Base-by-base conservation (phyloP, 2,329 filamentous ascomycete species). In the Chrysoporthe puriensis region DNA sequence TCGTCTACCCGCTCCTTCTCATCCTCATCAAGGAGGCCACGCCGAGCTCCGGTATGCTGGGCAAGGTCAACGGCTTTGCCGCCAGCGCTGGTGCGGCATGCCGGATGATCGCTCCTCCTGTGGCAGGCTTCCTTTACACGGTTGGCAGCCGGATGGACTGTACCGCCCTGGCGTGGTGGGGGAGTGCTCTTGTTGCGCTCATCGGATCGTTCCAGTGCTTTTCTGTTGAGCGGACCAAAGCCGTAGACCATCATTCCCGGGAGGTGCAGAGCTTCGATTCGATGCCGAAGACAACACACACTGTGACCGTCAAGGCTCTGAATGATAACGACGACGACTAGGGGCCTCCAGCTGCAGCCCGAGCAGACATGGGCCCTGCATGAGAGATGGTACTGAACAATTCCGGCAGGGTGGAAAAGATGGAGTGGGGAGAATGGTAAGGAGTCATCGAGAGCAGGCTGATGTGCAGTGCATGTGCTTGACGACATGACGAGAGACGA, bases 21-120 rank as follows among this genome's bases (percentile, higher is more conserved):
- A 91, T 91, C 72, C 80, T 90, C 43, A 85, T 91, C 81, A 91
- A 91, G 77, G 86, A 90, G 73, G 86, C 87, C 1, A 89, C 87
- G 0, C 87, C 88, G 1, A 83, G 81, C 43, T 78, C 82, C 7
- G 80, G 79, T 54, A 83, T 88, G 7, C 79, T 90, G 50, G 89
- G 89, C 63, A 88, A 84, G 72, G 85, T 91, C 72, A 91, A 91
- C 69, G 89, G 89, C 4, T 77, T 91, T 56, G 88, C 88, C 32
- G 88, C 89, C 62, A 89, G 87, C 67, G 88, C 87, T 2, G 88
- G 88, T 36, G 88, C 88, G 7, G 88, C 86, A 7, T 91, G 88
- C 73, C 83, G 90, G 66, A 92, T 91, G 77, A 79, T 91, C 13
- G 88, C 89, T 0, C 89, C 89, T 6, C 89, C 89, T 0, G 75